A percentile compares a stretch with the other conserved stretches of the same genome.
phyloP scores from a whole-genome alignment of 768 basidiomycete species.

The Pulveroboletus sp. region DNA sequence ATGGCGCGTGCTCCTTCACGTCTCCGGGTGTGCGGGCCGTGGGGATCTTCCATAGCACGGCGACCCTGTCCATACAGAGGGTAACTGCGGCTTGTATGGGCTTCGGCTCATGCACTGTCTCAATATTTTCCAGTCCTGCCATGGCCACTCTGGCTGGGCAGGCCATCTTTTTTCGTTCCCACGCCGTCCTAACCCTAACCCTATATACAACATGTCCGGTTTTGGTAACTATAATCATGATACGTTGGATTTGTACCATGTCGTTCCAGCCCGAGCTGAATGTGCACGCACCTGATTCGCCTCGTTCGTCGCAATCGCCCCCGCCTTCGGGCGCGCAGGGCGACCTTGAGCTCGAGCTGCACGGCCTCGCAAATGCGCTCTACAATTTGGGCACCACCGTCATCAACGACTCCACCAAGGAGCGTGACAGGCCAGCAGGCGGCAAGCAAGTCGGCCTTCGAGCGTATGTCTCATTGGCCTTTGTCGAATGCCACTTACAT shows the following conservation, averaged over 20 bases:
- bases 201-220: conserved; percentile 10
- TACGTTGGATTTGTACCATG: not conserved
- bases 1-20: conserved; percentile 57
- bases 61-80: conserved; percentile 53
- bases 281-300: conserved; percentile 42
- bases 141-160: conserved; percentile 47
- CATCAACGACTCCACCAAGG: conserved; percentile 79
- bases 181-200: conserved; percentile 30
- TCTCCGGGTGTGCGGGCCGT: conserved; percentile 55
- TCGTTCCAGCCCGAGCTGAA: not conserved
- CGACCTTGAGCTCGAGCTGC: conserved; percentile 71
- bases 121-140: conserved; percentile 77
- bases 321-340: conserved; percentile 67
- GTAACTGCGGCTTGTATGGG: conserved; percentile 46
- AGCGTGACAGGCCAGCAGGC: conserved; percentile 65
- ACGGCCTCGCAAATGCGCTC: conserved; percentile 72
- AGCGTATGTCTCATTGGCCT: conserved; percentile 46
- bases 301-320: conserved; percentile 71
- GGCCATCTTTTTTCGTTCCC: conserved; percentile 23
- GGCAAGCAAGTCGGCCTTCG: conserved; percentile 76
- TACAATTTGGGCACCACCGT: conserved; percentile 84
- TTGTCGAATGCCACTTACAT: not conserved
- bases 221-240: conserved; percentile 6
- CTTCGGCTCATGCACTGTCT: conserved; percentile 76
- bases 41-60: conserved; percentile 54